A percentile compares a stretch with the other conserved stretches of the same genome.
Evolutionary conservation across 1,139 yeast genomes (phyloP).

Genomic region (Casaregolazyma lundiana): DNA sequence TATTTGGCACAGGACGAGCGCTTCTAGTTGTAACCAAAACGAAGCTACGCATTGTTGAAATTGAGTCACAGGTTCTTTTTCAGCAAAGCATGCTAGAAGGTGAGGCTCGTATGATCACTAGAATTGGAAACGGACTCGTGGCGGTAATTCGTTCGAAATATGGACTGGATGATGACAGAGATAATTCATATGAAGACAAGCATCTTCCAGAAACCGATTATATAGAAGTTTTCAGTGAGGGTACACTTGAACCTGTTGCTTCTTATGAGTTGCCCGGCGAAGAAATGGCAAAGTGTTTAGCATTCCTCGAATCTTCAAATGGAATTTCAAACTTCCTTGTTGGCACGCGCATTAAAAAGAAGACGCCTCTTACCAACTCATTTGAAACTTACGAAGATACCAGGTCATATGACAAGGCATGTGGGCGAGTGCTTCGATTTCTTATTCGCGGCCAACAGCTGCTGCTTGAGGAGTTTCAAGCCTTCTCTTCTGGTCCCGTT

Average conservation of each 20-base stretch:
- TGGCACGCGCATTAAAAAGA: not conserved
- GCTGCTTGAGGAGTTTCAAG: not conserved
- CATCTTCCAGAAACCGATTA: not conserved
- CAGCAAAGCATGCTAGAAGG: not conserved
- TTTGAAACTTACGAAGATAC: not conserved
- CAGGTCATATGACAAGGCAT: not conserved
- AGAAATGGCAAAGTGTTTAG: constrained; percentile 4
- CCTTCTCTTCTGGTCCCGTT: not conserved
- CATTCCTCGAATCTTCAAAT: not conserved
- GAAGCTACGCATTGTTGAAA: not conserved
- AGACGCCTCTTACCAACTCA: not conserved
- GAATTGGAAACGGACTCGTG: constrained; percentile 1
- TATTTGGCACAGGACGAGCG: constrained; percentile 1
- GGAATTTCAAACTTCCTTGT: not conserved
- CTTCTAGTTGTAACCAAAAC: constrained; percentile 1
- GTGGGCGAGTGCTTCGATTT: constrained; percentile 1
- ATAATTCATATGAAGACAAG: not conserved
- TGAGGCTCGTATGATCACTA: not conserved
- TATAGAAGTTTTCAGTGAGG: not conserved
- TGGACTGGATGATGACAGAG: too few species aligned
- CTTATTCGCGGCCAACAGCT: not conserved
- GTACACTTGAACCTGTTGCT: constrained; percentile 2
- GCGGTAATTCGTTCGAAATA: constrained; percentile 2
- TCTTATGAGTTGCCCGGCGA: not conserved
- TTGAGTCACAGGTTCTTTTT: not conserved